Conservation (phyloP, 768 basidiomycete species). For the Omphalotus guepiniiformis region DNA sequence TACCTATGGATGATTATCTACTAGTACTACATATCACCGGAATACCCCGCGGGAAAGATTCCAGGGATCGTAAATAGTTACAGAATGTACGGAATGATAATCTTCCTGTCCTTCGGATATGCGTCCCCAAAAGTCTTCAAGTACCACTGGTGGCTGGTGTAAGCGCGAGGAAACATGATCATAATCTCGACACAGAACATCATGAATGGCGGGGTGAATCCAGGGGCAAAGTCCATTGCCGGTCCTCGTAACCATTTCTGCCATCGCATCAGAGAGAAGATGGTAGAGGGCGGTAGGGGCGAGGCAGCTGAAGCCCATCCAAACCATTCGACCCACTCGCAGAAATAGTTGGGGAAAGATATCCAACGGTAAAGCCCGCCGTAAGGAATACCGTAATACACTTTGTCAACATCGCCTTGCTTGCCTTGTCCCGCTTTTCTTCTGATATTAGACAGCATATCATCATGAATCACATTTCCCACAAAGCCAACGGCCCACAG, state of each 20-base stretch:
- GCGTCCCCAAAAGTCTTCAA: constrained; percentile 59
- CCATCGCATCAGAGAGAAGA: no score
- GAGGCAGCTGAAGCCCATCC: constrained; percentile 79
- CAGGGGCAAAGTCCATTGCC: constrained; percentile 29
- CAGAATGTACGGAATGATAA: constrained; percentile 75
- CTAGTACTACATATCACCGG: no score
- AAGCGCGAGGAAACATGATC: constrained; percentile 78
- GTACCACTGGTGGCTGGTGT: constrained; percentile 87
- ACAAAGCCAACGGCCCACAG: constrained; percentile 70
- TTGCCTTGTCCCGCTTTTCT: constrained; percentile 48
- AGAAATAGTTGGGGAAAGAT: constrained; percentile 91
- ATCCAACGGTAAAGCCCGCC: constrained; percentile 75
- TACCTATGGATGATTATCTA: no score
- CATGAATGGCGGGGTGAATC: constrained; percentile 68
- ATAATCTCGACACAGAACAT: constrained; percentile 72
- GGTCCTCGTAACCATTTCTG: not conserved
- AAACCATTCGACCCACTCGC: constrained; percentile 94
- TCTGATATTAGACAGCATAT: constrained; percentile 79
- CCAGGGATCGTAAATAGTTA: no score
- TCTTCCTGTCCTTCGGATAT: constrained; percentile 77
- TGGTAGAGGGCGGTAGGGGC: constrained; percentile 35
- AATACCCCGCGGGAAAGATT: no score
- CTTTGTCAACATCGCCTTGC: constrained; percentile 18
- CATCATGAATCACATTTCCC: constrained; percentile 87
- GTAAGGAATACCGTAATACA: constrained; percentile 67